These are phyloP conservation scores for Biscogniauxia sp. DNA, from an alignment of 2,329 filamentous ascomycete genomes.

Conservation along the genomic window DNA sequence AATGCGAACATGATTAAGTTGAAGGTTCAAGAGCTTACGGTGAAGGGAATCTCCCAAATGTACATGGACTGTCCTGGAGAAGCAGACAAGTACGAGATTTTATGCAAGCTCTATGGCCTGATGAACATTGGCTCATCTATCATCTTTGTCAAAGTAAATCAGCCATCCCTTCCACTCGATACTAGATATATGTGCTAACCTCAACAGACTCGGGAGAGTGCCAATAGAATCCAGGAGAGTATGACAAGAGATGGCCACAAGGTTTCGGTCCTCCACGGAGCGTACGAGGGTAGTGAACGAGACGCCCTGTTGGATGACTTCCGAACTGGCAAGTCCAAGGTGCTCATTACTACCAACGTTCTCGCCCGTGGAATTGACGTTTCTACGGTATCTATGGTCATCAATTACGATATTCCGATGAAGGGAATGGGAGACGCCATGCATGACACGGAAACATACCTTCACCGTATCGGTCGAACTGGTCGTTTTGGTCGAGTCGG, in stretches of 20 bases:
- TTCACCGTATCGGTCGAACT: slow-evolving; percentile 95
- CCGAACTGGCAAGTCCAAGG: slow-evolving; percentile 82
- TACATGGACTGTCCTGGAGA: slow-evolving; percentile 90
- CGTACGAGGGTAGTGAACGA: slow-evolving; percentile 78
- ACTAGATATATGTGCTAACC: slow-evolving; percentile 14
- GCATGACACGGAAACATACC: slow-evolving; percentile 91
- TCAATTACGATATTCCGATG: slow-evolving; percentile 91
- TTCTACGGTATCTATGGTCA: slow-evolving; percentile 91
- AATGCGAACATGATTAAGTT: slow-evolving; percentile 84
- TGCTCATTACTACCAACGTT: slow-evolving; percentile 96
- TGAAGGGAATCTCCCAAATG: slow-evolving; percentile 96
- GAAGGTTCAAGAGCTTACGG: slow-evolving; percentile 86
- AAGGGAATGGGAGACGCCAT: slow-evolving; percentile 74
- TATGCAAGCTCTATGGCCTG: slow-evolving; percentile 90
- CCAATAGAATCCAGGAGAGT: slow-evolving; percentile 76
- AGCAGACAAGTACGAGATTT: slow-evolving; percentile 78
- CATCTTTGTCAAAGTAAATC: slow-evolving; percentile 85
- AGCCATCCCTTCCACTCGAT: neutral
- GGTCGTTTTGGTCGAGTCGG: slow-evolving; percentile 95
- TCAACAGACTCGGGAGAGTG: slow-evolving; percentile 75
- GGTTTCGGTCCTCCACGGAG: slow-evolving; percentile 85
- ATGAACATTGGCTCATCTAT: slow-evolving; percentile 97
- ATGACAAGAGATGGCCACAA: slow-evolving; percentile 90
- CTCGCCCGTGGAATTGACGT: slow-evolving; percentile 92
- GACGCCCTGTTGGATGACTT: slow-evolving; percentile 85